Evolutionary conservation across 768 basidiomycete genomes (phyloP), one percentile per base, ranked within the genome.

Genomic region (Pleurotus cornucopiae): DNA sequence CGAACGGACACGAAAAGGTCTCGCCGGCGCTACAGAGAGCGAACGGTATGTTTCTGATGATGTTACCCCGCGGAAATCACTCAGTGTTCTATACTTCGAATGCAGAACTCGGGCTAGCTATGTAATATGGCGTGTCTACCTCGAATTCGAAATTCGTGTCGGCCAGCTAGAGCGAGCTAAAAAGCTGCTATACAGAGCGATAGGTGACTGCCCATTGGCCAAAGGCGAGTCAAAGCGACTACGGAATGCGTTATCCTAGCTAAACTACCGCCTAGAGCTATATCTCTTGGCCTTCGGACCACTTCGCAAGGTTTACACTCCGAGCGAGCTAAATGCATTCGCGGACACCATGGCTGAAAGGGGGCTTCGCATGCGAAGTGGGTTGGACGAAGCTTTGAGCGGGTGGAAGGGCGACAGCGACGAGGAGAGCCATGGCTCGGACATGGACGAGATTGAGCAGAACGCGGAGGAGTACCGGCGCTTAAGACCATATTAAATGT

Each of bases 331-430:
- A 60, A 76, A 76, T 49, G 74, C 65, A 18, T 76, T 87, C 53
- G 85, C 76, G 47, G 88, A 90, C 55, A 80, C 80, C 3, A 93
- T 93, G 91, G 85, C 77, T 4, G 91, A 92, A 66, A 72, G 88
- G 39, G 86, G 84, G 3, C 62, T 93, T 20, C 79, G 91, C 46
- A 69, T 88, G 66, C 76, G 85, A 44, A 67, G 70, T 48, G 85
- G 80, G 0, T 58, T 91, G 61, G 88, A 91, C 11, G 84, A 84
- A 62, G 71, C 70, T 46, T 44, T 83, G 40, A 77, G 75, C 18
- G 77, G 74, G 6, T 76, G 73, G 75, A 68, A 64, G n/a, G 64
- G 68, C 20, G 37, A 16, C 3, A 38, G 39, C 18, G 59, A 54
- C 38, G 65, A 61, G 14, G 71, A 72, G 12, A 67, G 64, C 44